These are phyloP conservation scores for Suzukiozyma palmioleophila DNA, from an alignment of 1,139 yeast genomes.

Conservation along the genomic window DNA sequence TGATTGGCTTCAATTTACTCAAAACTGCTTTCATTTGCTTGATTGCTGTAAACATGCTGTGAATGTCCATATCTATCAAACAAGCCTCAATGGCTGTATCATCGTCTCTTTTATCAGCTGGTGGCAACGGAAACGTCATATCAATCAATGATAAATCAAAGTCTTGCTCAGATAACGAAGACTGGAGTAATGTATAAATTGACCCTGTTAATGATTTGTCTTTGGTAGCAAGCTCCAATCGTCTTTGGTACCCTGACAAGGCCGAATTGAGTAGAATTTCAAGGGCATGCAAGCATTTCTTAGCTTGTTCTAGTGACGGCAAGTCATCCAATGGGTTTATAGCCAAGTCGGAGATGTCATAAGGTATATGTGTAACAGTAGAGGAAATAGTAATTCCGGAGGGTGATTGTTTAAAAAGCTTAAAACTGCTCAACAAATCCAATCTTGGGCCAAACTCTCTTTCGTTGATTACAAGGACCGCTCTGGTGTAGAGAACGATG, in stretches of 20 bases:
- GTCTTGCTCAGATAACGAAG: conserved; percentile 4
- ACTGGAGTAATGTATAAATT: background rate
- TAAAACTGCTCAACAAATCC: conserved; percentile 39
- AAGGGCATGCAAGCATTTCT: conserved; percentile 34
- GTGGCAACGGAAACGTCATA: conserved; percentile 15
- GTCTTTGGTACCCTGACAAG: conserved; percentile 44
- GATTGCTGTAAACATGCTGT: conserved; percentile 24
- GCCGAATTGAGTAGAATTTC: conserved; percentile 36
- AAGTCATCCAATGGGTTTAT: conserved; percentile 28
- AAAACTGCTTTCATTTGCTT: conserved; percentile 19
- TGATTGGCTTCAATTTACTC: conserved; percentile 20
- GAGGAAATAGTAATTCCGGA: conserved; percentile 25
- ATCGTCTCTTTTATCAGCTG: conserved; percentile 11
- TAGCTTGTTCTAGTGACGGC: conserved; percentile 25
- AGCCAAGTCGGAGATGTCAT: conserved; percentile 31
- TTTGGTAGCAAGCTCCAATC: conserved; percentile 33
- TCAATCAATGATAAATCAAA: conserved; percentile 14
- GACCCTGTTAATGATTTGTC: conserved; percentile 7
- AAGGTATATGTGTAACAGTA: conserved; percentile 37
- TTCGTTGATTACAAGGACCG: conserved; percentile 47
- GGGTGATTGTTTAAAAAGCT: conserved; percentile 28
- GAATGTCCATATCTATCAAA: conserved; percentile 42
- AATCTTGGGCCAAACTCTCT: conserved; percentile 38
- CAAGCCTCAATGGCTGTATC: conserved; percentile 26
- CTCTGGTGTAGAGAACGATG: conserved; percentile 38